These are phyloP conservation scores for Pythium brachiatum DNA, from an alignment of 352 stramenopile genomes.

Conservation along the genomic window DNA sequence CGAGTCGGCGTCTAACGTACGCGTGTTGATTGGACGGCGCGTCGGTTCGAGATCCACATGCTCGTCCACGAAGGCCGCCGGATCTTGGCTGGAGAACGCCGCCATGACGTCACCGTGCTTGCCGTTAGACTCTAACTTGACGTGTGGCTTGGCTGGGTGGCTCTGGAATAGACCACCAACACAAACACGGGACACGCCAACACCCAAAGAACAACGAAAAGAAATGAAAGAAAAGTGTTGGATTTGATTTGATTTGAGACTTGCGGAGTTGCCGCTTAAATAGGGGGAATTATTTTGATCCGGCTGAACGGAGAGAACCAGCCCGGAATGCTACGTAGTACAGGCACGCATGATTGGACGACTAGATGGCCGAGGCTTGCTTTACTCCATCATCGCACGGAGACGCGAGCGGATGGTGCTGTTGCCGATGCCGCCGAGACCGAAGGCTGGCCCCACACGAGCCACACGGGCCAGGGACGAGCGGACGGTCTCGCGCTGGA, in stretches of 20 bases:
- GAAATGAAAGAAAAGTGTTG: constrained; percentile 1
- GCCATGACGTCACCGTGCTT: constrained; percentile 1
- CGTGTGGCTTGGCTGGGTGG: no score
- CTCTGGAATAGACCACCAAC: not conserved
- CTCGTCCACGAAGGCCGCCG: not conserved
- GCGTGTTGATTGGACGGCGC: not conserved
- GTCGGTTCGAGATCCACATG: not conserved
- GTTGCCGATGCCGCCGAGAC: constrained; percentile 66
- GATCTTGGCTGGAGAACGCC: not conserved
- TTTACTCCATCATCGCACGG: constrained; percentile 21
- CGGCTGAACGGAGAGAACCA: not conserved
- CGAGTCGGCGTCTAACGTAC: not conserved
- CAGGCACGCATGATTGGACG: constrained; percentile 3
- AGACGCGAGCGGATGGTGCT: constrained; percentile 24
- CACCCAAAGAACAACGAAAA: not conserved
- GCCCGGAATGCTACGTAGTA: constrained; percentile 1
- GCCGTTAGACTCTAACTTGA: no score
- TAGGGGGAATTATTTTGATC: constrained; percentile 9
- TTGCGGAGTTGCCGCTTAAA: constrained; percentile 9
- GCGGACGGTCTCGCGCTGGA: constrained; percentile 42
- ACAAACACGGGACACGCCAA: constrained; percentile 8
- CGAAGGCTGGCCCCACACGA: constrained; percentile 59
- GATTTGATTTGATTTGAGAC: constrained; percentile 9
- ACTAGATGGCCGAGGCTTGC: not conserved
- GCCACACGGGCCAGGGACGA: constrained; percentile 46